Evolutionary conservation across 2,329 filamentous ascomycete species (phyloP), one percentile per base, ranked within the genome.

Genomic region (Aureobasidium musti): DNA sequence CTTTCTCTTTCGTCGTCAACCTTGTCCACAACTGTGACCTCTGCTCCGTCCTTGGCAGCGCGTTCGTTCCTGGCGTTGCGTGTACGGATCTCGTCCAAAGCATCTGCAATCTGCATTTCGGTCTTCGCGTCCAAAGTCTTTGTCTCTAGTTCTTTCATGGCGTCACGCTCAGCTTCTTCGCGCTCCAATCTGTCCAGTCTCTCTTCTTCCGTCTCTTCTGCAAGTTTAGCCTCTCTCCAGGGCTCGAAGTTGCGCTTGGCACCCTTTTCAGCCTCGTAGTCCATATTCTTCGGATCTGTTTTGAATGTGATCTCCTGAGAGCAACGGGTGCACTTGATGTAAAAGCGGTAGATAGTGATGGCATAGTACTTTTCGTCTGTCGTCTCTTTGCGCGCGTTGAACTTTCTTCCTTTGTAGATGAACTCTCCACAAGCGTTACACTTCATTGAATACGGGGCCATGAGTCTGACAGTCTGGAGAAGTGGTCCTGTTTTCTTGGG

Each of bases 101-200:
- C 94, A 81, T 99, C 95, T 1, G 95, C 95, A 52, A 97, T 91
- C 21, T 91, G 91, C 93, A 99, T 99, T 79, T 99, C 95, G 47
- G 90, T 85, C 81, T 95, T 93, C 0, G 93, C 93, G 77, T 99
- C 95, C 26, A 90, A 81, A 65, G 94, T 97, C 81, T 98, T 98
- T 69, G 90, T 89, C 80, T 99, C 95, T 54, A 99, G 80, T 75
- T 97, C 93, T 67, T 90, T 90, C 96, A 99, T 99, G 26, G 92
- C 91, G 77, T 97, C 93, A 70, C 88, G 84, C 77, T 97, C 92
- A 67, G 89, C 86, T 70, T 88, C 89, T 74, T 96, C 91, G 47
- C 83, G 79, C 79, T 97, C 92, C 5, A 98, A 79, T 30, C 95
- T 82, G 76, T 97, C 92, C 7, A 98, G 81, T 49, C 91, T 83